These are phyloP conservation scores for Loxodes magnus DNA, from an alignment of 73 alveolate species.

Conservation along the genomic window DNA sequence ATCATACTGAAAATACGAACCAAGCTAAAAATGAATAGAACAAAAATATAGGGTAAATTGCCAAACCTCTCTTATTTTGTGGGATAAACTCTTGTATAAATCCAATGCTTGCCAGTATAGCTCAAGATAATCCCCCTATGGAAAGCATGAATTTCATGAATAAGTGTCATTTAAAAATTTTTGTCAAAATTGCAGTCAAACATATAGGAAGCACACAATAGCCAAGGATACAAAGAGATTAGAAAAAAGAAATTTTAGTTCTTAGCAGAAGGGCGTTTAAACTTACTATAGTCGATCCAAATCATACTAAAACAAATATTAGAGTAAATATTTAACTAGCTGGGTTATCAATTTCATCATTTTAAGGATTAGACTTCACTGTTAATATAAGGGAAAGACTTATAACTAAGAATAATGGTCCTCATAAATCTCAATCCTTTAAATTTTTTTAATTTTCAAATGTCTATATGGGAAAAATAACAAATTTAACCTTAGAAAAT, in stretches of 20 bases:
- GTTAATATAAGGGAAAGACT: too few species aligned
- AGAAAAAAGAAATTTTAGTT: slow-evolving; percentile 67
- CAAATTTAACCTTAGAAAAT: slow-evolving; percentile 60
- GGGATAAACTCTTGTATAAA: slow-evolving; percentile 62
- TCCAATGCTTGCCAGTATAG: slow-evolving; percentile 53
- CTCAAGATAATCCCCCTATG: slow-evolving; percentile 41
- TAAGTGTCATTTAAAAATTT: slow-evolving; percentile 16
- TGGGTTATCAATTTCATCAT: slow-evolving; percentile 52
- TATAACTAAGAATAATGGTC: slow-evolving; percentile 67
- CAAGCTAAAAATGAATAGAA: slow-evolving; percentile 76
- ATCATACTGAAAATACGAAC: slow-evolving; percentile 47
- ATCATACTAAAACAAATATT: slow-evolving; percentile 64
- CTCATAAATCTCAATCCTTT: slow-evolving; percentile 72
- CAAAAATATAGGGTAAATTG: slow-evolving; percentile 74
- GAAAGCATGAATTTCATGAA: slow-evolving; percentile 19
- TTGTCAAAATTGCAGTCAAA: slow-evolving; percentile 54
- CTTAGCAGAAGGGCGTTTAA: slow-evolving; percentile 65
- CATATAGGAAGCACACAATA: slow-evolving; percentile 76
- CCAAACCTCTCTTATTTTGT: slow-evolving; percentile 55
- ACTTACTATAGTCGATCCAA: slow-evolving; percentile 63
- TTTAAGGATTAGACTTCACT: slow-evolving; percentile 14
- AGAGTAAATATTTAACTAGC: slow-evolving; percentile 43
- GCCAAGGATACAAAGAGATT: slow-evolving; percentile 71
- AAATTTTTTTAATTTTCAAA: slow-evolving; percentile 10
- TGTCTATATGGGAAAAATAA: slow-evolving; percentile 27